These are phyloP conservation scores for Dissophora ornata DNA, from an alignment of 192 early-diverging fungal species.

Conservation along the genomic window DNA sequence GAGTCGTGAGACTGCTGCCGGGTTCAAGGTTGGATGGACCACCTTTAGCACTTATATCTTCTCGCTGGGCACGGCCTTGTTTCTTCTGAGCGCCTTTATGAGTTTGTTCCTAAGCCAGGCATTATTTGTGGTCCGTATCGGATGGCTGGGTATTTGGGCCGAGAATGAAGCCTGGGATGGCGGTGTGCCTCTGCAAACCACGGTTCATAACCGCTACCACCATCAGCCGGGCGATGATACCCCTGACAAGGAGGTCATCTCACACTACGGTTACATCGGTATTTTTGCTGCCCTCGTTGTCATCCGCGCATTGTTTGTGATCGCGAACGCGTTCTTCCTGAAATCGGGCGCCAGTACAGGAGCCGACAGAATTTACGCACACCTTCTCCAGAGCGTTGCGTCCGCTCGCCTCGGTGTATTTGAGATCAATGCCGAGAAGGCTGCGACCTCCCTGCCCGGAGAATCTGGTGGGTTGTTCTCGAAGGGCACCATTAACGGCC, in stretches of 20 bases:
- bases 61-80: constrained; percentile 29
- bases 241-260: background rate
- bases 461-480: constrained; percentile 43
- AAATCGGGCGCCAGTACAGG: constrained; percentile 28
- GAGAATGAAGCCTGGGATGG: constrained; percentile 39
- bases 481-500: constrained; percentile 32
- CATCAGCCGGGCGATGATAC: background rate
- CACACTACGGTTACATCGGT: constrained; percentile 19
- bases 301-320: constrained; percentile 37
- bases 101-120: constrained; percentile 41
- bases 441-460: constrained; percentile 25
- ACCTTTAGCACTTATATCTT: constrained; percentile 42
- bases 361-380: constrained; percentile 30
- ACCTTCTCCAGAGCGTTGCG: constrained; percentile 24
- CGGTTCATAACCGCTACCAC: constrained; percentile 5
- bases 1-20: constrained; percentile 50
- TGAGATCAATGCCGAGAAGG: constrained; percentile 37
- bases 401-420: constrained; percentile 41
- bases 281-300: constrained; percentile 28
- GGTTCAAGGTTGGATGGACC: constrained; percentile 42
- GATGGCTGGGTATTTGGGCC: constrained; percentile 48
- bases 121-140: constrained; percentile 41
- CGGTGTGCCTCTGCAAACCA: constrained; percentile 19
- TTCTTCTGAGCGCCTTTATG: constrained; percentile 33
- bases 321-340: constrained; percentile 42